A percentile compares a stretch with the other conserved stretches of the same genome.
These are phyloP conservation scores for Rhytidhysteron rufulum DNA, from an alignment of 2,329 filamentous ascomycete species.

Conservation along the genomic window DNA sequence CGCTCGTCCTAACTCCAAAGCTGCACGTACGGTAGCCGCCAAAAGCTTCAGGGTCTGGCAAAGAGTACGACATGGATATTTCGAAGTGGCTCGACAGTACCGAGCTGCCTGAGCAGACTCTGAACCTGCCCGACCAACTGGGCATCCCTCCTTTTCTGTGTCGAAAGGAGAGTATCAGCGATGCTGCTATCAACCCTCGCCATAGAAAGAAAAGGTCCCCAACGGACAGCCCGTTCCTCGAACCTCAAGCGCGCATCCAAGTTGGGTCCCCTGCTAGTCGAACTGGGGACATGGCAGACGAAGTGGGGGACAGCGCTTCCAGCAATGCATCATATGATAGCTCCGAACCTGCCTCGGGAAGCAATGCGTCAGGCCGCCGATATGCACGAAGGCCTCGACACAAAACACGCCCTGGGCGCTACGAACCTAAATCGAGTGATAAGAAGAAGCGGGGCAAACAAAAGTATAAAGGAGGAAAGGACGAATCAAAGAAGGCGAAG, in stretches of 20 bases:
- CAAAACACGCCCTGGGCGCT: slow-evolving; percentile 46
- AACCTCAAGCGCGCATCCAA: slow-evolving; percentile 13
- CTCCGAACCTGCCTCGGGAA: slow-evolving; percentile 12
- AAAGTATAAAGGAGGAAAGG: slow-evolving; percentile 13
- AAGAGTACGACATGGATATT: slow-evolving; percentile 38
- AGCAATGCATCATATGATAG: slow-evolving; percentile 15
- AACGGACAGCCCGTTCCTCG: slow-evolving; percentile 39
- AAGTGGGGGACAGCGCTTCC: slow-evolving; percentile 7
- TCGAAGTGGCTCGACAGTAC: slow-evolving; percentile 43
- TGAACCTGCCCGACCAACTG: slow-evolving; percentile 18
- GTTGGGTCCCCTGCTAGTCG: slow-evolving; percentile 7
- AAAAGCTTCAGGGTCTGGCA: not conserved
- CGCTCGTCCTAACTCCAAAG: slow-evolving; percentile 8
- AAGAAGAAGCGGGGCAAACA: slow-evolving; percentile 21
- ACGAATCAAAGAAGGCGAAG: slow-evolving; percentile 28
- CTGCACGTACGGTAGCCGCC: slow-evolving; percentile 1
- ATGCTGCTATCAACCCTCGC: slow-evolving; percentile 13
- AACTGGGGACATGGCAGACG: slow-evolving; percentile 7
- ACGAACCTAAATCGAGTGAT: slow-evolving; percentile 34
- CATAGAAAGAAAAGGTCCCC: slow-evolving; percentile 30
- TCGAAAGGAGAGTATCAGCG: slow-evolving; percentile 12
- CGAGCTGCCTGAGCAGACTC: slow-evolving; percentile 27
- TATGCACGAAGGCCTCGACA: slow-evolving; percentile 44
- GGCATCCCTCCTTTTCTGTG: slow-evolving; percentile 17
- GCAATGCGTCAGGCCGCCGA: slow-evolving; percentile 16